Base-by-base conservation (phyloP, 2,329 filamentous ascomycete species). In the Coleophoma cylindrospora region DNA sequence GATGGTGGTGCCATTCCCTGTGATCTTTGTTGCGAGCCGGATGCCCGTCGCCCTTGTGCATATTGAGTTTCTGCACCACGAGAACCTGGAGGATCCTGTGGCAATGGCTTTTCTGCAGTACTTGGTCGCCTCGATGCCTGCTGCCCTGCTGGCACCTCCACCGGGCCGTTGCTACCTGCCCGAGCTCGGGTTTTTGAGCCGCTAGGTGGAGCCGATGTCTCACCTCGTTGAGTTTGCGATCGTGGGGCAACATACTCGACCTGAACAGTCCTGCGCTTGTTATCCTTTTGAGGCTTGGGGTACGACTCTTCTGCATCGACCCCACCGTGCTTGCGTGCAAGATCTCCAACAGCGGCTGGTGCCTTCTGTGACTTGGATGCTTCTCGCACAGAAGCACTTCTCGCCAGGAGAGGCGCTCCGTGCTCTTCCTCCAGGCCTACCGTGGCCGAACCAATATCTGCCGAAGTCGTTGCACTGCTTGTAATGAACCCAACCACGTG, bases 401-500 rank as follows among this genome's bases (percentile, higher is more conserved):
- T 83, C n/a, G 81, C 83, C 43, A 96, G 77, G 50, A 76, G 68
- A 0, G 83, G 80, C 2, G 74, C 72, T 52, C 92, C 80, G 7
- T 64, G 66, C 6, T 70, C 69, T 15, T 83, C 80, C 34, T 79
- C 74, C 1, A 73, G 66, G 19, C 81, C 75, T 10, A 89, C 80
- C 1, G 89, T 87, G 2, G 88, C 84, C 59, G 90, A 89, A 58
- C 90, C 84, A 59, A 95, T 91, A 61, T 97, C 91, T 45, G 81
- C 83, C 11, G 89, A 84, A 47, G 87, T 89, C 9, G 92, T 96
- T 4, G 91, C 95, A 64, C 86, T 92, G 70, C 94, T 97, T 19
- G 94, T 97, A 64, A 99, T 96, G 67, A 96, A 91, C 63, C 91
- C 89, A 45, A 99, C 92, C 45, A 97, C 86, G 65, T 95, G 89